Conservation (phyloP, 148 eudicot genomes). For the Fagopyrum esculentum region DNA sequence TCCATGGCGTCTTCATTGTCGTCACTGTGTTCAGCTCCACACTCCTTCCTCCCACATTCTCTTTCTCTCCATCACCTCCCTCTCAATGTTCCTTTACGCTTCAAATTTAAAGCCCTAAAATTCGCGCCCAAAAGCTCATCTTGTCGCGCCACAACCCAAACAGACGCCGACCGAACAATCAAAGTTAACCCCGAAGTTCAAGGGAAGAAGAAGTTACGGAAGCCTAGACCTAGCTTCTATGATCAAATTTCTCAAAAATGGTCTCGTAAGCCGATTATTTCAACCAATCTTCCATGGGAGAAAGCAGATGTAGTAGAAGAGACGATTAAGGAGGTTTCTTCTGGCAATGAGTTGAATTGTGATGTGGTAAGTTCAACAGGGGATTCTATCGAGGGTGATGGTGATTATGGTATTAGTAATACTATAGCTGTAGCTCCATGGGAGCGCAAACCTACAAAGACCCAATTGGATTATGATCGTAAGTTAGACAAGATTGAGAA, state of each 20-base stretch:
- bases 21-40: constrained; percentile 16
- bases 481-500: constrained; percentile 4
- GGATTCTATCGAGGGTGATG: background rate
- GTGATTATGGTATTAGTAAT: background rate
- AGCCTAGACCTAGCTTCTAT: constrained; percentile 77
- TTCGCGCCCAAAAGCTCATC: constrained; percentile 30
- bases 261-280: constrained; percentile 46
- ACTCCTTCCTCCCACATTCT: constrained; percentile 12
- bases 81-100: constrained; percentile 9
- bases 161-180: constrained; percentile 19
- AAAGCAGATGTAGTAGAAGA: constrained; percentile 7
- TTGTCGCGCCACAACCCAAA: constrained; percentile 21
- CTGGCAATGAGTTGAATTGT: no score
- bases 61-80: constrained; percentile 19
- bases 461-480: background rate
- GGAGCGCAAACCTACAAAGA: constrained; percentile 1
- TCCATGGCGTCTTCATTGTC: constrained; percentile 21
- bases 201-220: constrained; percentile 39
- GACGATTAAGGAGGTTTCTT: background rate
- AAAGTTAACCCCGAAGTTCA: constrained; percentile 12
- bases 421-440: constrained; percentile 12
- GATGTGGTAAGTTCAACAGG: background rate
- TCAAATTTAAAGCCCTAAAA: constrained; percentile 23
- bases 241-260: constrained; percentile 77
- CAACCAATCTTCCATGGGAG: constrained; percentile 65